Conservation (phyloP, 805 yeast genomes). For the Lipomyces chichibuensis region DNA sequence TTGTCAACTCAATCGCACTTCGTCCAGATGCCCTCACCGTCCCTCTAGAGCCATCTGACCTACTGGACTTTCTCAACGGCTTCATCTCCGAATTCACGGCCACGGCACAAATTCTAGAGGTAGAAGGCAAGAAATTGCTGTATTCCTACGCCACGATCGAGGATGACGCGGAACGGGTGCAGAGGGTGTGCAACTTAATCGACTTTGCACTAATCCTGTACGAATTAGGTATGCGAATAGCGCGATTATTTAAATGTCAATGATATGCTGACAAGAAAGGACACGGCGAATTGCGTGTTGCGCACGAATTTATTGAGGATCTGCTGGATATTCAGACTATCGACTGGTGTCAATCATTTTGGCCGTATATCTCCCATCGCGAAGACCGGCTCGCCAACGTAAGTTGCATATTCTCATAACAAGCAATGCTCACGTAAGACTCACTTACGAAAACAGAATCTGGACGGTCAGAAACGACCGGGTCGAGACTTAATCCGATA, state of each 20-base stretch:
- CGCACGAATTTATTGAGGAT: slow-evolving; percentile 43
- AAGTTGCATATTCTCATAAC: not conserved
- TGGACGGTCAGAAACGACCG: slow-evolving; percentile 42
- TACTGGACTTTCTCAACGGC: not conserved
- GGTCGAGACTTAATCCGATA: slow-evolving; percentile 45
- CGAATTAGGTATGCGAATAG: slow-evolving; percentile 10
- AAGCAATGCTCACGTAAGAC: not conserved
- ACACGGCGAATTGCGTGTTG: slow-evolving; percentile 30
- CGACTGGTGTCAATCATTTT: slow-evolving; percentile 45
- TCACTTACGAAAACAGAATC: slow-evolving; percentile 14
- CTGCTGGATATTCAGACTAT: slow-evolving; percentile 43
- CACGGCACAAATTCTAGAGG: slow-evolving; percentile 4
- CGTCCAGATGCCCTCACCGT: not conserved
- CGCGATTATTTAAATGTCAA: not conserved
- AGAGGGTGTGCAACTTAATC: slow-evolving; percentile 33
- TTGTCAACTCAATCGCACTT: not conserved
- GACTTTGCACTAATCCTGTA: slow-evolving; percentile 33
- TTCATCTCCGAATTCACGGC: not conserved
- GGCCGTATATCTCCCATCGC: slow-evolving; percentile 43
- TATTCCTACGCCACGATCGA: slow-evolving; percentile 25
- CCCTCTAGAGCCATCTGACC: not conserved
- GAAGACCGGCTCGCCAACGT: slow-evolving; percentile 38
- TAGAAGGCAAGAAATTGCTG: slow-evolving; percentile 17
- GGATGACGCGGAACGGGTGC: slow-evolving; percentile 7
- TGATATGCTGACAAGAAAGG: slow-evolving; percentile 12